Conservation (phyloP, 305 asterid species). For the Solanum hybrid region DNA sequence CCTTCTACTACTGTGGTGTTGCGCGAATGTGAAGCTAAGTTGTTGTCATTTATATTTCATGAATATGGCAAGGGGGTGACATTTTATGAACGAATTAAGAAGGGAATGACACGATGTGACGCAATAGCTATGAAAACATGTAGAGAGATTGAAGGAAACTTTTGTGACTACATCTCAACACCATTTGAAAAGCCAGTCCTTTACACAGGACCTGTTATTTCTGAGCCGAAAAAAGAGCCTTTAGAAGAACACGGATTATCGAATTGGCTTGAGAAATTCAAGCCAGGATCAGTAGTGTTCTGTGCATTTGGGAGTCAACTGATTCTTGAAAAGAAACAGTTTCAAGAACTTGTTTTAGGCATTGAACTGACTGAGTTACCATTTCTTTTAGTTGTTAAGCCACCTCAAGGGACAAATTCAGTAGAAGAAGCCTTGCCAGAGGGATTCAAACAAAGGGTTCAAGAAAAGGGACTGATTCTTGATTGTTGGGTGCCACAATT, state of each 20-base stretch:
- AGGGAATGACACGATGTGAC: slow-evolving; percentile 8
- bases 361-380: background rate
- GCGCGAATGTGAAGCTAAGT: slow-evolving; percentile 8
- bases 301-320: too few relatives aligned
- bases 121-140: slow-evolving; percentile 25
- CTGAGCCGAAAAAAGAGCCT: too few relatives aligned
- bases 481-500: too few relatives aligned
- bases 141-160: slow-evolving; percentile 20
- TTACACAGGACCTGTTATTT: slow-evolving; percentile 17
- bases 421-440: slow-evolving; percentile 11
- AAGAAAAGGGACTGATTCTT: too few relatives aligned
- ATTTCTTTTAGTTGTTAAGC: too few relatives aligned
- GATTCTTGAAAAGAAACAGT: slow-evolving; percentile 15
- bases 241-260: too few relatives aligned
- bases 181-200: slow-evolving; percentile 7
- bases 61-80: slow-evolving; percentile 10
- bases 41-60: background rate
- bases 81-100: slow-evolving; percentile 4
- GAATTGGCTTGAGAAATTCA: too few relatives aligned
- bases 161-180: slow-evolving; percentile 16
- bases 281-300: too few relatives aligned
- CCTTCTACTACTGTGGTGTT: slow-evolving; percentile 17
- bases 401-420: background rate
- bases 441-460: background rate
- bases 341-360: slow-evolving; percentile 48